phyloP scores from a whole-genome alignment of 495 filamentous ascomycete species.

The Staphylotrichum tortipilum region DNA sequence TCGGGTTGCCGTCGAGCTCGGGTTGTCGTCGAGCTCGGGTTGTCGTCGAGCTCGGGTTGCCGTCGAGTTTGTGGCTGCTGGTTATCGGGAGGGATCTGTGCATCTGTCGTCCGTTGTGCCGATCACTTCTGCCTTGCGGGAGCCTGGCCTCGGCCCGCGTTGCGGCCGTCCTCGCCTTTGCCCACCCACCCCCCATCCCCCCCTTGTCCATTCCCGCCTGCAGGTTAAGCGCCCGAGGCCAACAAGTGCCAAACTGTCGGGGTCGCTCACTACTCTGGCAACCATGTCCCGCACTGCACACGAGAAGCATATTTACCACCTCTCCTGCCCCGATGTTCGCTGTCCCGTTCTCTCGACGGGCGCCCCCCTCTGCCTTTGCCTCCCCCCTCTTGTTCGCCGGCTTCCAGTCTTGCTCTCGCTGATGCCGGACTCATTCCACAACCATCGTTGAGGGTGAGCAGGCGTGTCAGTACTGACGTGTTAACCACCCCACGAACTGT shows the following conservation, averaged over 20 bases:
- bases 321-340: neutral
- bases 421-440: neutral
- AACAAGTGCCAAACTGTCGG: slow-evolving; percentile 10
- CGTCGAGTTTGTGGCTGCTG: no score
- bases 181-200: neutral
- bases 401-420: neutral
- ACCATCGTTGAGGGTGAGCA: neutral
- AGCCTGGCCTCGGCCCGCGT: neutral
- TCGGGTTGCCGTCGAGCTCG: no score
- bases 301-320: slow-evolving; percentile 1
- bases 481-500: no score
- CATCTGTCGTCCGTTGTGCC: no score
- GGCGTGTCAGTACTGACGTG: neutral
- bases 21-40: no score
- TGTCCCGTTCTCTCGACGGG: neutral
- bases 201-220: neutral
- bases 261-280: neutral
- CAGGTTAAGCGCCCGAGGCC: slow-evolving; percentile 8
- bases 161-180: neutral
- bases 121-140: neutral
- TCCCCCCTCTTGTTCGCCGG: neutral
- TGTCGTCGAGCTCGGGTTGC: no score
- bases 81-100: no score
- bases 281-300: neutral
- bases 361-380: neutral